Conservation (phyloP, 345 rosid genomes). For the Arabis hirsuta region DNA sequence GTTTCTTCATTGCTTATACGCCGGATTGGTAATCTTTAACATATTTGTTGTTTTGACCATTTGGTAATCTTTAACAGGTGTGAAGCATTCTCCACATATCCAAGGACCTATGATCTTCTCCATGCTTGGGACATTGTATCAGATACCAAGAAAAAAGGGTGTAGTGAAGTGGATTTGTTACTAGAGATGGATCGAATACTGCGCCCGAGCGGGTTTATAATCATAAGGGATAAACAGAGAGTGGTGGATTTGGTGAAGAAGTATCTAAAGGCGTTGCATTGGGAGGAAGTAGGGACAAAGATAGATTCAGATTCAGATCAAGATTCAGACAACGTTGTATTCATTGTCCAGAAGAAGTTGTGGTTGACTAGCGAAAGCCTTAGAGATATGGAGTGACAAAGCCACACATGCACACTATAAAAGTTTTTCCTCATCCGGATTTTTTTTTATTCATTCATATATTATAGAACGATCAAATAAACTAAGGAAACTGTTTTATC, state of each 20-base stretch:
- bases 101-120: constrained; percentile 81
- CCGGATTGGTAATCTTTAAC: not conserved
- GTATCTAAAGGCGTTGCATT: constrained; percentile 68
- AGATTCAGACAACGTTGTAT: constrained; percentile 57
- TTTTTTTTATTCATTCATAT: no score
- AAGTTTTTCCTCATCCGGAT: no score
- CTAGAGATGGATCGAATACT: constrained; percentile 91
- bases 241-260: constrained; percentile 67
- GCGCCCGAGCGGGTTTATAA: constrained; percentile 76
- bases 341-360: constrained; percentile 70
- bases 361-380: constrained; percentile 80
- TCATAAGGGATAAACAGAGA: constrained; percentile 67
- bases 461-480: no score
- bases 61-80: constrained; percentile 59
- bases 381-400: constrained; percentile 55
- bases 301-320: constrained; percentile 52
- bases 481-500: no score
- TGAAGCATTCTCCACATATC: constrained; percentile 81
- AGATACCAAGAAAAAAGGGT: constrained; percentile 65
- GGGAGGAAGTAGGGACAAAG: constrained; percentile 71
- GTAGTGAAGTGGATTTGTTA: constrained; percentile 74
- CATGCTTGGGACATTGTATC: constrained; percentile 71
- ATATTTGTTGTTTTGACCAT: not conserved
- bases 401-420: not conserved
- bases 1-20: constrained; percentile 6